Base-by-base conservation (phyloP, 2,329 filamentous ascomycete genomes). In the Pseudocercospora fuligena region DNA sequence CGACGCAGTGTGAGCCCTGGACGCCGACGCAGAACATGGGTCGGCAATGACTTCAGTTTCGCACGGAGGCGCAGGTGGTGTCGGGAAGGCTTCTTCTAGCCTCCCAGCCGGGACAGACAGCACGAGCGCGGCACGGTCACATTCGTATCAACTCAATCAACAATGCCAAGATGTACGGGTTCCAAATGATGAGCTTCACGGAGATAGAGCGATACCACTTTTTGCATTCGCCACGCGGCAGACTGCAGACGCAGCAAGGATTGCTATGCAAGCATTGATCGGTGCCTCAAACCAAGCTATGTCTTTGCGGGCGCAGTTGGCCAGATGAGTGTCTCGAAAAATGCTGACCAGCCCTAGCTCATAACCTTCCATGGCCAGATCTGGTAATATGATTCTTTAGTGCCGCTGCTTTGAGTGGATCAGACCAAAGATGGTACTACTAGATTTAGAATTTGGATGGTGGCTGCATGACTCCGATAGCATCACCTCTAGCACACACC, bases 391-490 rank as follows among this genome's bases (percentile, higher is more conserved):
- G 47, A 23, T 19, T 21, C 33, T 23, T 57, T 60, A 60, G 60
- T 46, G 60, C 33, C n/a, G 43, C 51, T 33, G 31, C 46, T 47
- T 27, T n/a, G 43, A 33, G 43, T 57, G 65, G 65, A 53, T 40
- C 59, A 49, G 47, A 40, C 65, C 61, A 47, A 64, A 66, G 46
- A 63, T 53, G 29, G 31, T 47, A 56, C 57, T 51, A 27, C 61
- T 56, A 40, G 46, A 27, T 21, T 61, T 61, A 43, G 36, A 29
- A 33, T 49, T 61, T 47, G 59, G 47, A 40, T 60, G 60, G 65
- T 61, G 40, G 59, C 56, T 25, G 51, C 58, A 49, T 49, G 51
- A 51, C 27, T 59, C 54, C 27, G 19, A 54, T 8, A 66, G 36
- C 51, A 46, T 43, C 29, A 53, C 29, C 43, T 61, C 47, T 61